phyloP scores from a whole-genome alignment of 257 asterid genomes.

The Penstemon newberryi region DNA sequence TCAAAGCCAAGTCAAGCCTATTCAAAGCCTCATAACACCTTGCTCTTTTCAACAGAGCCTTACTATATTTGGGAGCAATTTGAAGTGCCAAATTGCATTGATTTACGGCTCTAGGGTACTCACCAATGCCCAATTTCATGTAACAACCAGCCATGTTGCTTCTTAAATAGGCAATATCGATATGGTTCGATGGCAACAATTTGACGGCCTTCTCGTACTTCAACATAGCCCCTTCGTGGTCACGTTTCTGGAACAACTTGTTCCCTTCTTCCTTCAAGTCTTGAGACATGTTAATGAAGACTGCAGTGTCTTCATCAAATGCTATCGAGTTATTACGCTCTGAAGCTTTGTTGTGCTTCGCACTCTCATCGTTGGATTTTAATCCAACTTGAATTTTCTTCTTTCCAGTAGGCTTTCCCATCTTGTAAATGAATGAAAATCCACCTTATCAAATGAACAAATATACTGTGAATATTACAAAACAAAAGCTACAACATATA shows the following conservation, averaged over 20 bases:
- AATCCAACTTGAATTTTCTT: slow-evolving; percentile 53
- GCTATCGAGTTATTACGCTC: slow-evolving; percentile 58
- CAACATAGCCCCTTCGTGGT: slow-evolving; percentile 91
- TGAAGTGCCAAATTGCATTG: slow-evolving; percentile 89
- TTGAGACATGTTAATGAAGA: slow-evolving; percentile 84
- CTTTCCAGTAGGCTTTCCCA: slow-evolving; percentile 87
- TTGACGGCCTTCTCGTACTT: slow-evolving; percentile 87
- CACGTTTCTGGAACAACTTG: slow-evolving; percentile 68
- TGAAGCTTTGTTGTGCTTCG: slow-evolving; percentile 41
- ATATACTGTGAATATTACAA: slow-evolving; percentile 11
- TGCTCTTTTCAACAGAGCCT: slow-evolving; percentile 84
- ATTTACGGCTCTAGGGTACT: slow-evolving; percentile 79
- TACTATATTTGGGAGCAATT: slow-evolving; percentile 84
- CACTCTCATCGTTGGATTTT: slow-evolving; percentile 44
- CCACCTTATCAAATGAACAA: slow-evolving; percentile 23
- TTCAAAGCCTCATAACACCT: slow-evolving; percentile 72
- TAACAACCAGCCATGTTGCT: slow-evolving; percentile 90
- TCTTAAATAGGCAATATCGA: slow-evolving; percentile 77
- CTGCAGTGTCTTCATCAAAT: slow-evolving; percentile 85
- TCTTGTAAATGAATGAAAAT: slow-evolving; percentile 30
- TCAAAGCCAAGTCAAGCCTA: slow-evolving; percentile 76
- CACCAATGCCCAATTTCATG: slow-evolving; percentile 89
- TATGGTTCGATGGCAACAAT: slow-evolving; percentile 69
- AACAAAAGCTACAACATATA: not conserved
- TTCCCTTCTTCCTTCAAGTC: slow-evolving; percentile 92